phyloP scores from a whole-genome alignment of 73 alveolate genomes.

The Blepharisma stoltei region DNA sequence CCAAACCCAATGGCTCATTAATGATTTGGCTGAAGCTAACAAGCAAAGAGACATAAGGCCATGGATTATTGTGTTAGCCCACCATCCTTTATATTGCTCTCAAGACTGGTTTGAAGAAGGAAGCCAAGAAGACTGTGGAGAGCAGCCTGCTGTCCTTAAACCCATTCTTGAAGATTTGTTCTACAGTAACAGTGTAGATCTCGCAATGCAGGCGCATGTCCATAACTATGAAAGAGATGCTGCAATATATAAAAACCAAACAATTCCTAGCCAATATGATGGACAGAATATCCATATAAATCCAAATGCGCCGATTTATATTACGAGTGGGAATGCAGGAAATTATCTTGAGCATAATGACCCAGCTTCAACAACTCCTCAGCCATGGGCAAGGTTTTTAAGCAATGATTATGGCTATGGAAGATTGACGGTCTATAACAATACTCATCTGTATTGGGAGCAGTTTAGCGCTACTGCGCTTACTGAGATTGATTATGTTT shows the following conservation, averaged over 20 bases:
- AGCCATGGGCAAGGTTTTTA: conserved; percentile 11
- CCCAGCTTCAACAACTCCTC: conserved; percentile 23
- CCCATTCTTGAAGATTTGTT: not conserved
- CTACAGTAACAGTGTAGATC: not conserved
- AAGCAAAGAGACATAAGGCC: not conserved
- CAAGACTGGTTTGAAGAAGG: no score
- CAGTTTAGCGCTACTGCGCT: conserved; percentile 9
- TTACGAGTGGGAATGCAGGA: conserved; percentile 23
- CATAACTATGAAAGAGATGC: conserved; percentile 28
- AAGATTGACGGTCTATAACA: not conserved
- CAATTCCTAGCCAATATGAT: conserved; percentile 15
- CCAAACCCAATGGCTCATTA: not conserved
- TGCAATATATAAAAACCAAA: conserved; percentile 8
- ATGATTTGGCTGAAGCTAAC: conserved; percentile 7
- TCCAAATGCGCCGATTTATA: conserved; percentile 23
- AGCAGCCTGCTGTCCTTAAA: not conserved
- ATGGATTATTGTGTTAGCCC: not conserved
- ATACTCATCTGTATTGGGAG: conserved; percentile 25
- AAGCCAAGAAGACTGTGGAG: conserved; percentile 23
- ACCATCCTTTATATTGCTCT: conserved; percentile 21
- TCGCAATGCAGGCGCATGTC: conserved; percentile 6
- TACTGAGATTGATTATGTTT: conserved; percentile 4
- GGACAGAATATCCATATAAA: conserved; percentile 17
- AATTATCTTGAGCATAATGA: conserved; percentile 18
- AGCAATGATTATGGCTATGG: conserved; percentile 26